A percentile compares a stretch with the other conserved stretches of the same genome.
phyloP scores from a whole-genome alignment of 129 eudicot species.

The Smallanthus sonchifolius region DNA sequence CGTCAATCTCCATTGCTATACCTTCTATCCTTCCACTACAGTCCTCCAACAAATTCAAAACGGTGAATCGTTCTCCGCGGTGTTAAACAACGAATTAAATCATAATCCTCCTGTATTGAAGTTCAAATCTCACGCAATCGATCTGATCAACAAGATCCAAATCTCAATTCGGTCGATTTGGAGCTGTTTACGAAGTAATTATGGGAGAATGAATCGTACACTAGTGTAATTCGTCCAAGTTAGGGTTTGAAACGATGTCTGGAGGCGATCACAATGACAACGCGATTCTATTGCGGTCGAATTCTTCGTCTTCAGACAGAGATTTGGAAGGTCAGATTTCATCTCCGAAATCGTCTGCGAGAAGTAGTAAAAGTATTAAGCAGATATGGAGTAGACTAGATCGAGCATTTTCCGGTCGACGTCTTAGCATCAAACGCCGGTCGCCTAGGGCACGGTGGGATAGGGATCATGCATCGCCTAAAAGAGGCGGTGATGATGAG shows the following conservation, averaged over 20 bases:
- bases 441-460: slow-evolving; percentile 35
- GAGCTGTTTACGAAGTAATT: background rate
- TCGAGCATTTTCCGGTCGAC: slow-evolving; percentile 66
- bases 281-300: slow-evolving; percentile 42
- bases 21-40: background rate
- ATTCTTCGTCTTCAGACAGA: slow-evolving; percentile 53
- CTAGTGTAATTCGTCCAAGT: slow-evolving; percentile 3
- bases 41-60: background rate
- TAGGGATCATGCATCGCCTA: slow-evolving; percentile 28
- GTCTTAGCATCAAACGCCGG: slow-evolving; percentile 42
- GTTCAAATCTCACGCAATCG: background rate
- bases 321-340: slow-evolving; percentile 55
- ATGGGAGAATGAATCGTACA: background rate
- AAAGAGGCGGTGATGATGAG: slow-evolving; percentile 52
- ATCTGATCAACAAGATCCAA: slow-evolving; percentile 26
- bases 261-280: slow-evolving; percentile 46
- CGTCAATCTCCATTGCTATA: background rate
- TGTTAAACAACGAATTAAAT: background rate
- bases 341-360: slow-evolving; percentile 26
- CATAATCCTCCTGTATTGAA: background rate
- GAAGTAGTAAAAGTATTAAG: slow-evolving; percentile 26
- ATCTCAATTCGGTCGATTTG: background rate
- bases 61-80: background rate
- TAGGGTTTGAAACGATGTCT: slow-evolving; percentile 36
- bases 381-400: slow-evolving; percentile 66